phyloP scores from a whole-genome alignment of 495 filamentous ascomycete genomes.

The Podospora bellae-mahoneyi region DNA sequence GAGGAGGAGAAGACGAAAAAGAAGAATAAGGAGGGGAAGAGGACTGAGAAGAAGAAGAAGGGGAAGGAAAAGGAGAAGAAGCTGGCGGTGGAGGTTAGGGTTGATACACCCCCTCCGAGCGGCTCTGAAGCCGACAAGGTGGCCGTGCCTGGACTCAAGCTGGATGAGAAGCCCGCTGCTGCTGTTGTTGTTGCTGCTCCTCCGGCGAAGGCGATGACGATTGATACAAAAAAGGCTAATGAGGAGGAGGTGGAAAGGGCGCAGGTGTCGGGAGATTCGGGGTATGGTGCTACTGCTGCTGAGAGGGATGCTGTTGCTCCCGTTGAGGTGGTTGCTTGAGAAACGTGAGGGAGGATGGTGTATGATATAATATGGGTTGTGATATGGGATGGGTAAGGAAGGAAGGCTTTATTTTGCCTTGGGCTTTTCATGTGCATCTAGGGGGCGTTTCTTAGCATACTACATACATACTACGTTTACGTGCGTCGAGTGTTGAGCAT shows the following conservation, averaged over 20 bases:
- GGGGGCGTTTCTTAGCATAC: neutral
- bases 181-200: slow-evolving; percentile 9
- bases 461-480: neutral
- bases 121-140: slow-evolving; percentile 3
- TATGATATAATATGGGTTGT: neutral
- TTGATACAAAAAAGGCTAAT: slow-evolving; percentile 24
- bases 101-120: neutral
- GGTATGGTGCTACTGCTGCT: slow-evolving; percentile 25
- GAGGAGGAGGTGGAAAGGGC: slow-evolving; percentile 21
- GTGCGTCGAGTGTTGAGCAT: neutral
- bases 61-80: neutral
- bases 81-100: slow-evolving; percentile 2
- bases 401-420: neutral
- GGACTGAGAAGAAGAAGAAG: neutral
- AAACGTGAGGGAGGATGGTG: neutral
- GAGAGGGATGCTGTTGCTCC: neutral
- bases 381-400: neutral
- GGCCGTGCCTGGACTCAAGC: slow-evolving; percentile 11
- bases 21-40: slow-evolving; percentile 18
- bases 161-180: slow-evolving; percentile 9
- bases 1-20: slow-evolving; percentile 13
- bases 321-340: neutral
- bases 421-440: neutral
- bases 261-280: slow-evolving; percentile 31
- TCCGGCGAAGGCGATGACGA: slow-evolving; percentile 9